Evolutionary conservation across 306 rosid genomes (phyloP).

Genomic region (Vigna trinervia): DNA sequence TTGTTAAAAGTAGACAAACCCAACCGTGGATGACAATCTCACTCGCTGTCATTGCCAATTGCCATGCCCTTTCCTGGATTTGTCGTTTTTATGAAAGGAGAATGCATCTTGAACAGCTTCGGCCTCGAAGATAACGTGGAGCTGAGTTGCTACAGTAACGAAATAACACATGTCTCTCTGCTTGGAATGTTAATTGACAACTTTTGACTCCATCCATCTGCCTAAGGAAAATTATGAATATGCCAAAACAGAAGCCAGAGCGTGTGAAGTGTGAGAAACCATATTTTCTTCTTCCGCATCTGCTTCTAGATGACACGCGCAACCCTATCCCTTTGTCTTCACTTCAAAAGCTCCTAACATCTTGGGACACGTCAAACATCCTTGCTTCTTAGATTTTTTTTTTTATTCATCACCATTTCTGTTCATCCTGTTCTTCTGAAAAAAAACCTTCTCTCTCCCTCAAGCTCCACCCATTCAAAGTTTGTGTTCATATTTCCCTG

Average conservation of each 20-base stretch:
- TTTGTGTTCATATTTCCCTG: too few relatives aligned
- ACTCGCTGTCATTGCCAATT: constrained; percentile 8
- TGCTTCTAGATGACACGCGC: not conserved
- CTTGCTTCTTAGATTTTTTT: too few relatives aligned
- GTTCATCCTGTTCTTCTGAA: not conserved
- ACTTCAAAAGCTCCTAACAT: not conserved
- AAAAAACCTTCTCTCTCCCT: too few relatives aligned
- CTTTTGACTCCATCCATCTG: not conserved
- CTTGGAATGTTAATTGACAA: not conserved
- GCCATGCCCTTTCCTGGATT: not conserved
- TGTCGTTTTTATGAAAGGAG: constrained; percentile 42
- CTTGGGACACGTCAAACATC: not conserved
- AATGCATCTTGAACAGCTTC: not conserved
- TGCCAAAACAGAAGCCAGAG: too few relatives aligned
- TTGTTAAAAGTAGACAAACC: not conserved
- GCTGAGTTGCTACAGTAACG: too few relatives aligned
- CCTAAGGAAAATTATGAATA: not conserved
- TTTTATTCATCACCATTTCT: not conserved
- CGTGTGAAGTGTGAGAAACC: too few relatives aligned
- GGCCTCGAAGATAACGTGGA: too few relatives aligned
- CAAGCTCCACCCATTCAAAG: too few relatives aligned
- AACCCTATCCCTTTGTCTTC: not conserved
- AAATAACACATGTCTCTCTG: not conserved
- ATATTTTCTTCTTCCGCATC: too few relatives aligned
- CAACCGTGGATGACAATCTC: not conserved